Base-by-base conservation (phyloP, 176 grass and related monocot genomes). In the Eleusine indica region DNA sequence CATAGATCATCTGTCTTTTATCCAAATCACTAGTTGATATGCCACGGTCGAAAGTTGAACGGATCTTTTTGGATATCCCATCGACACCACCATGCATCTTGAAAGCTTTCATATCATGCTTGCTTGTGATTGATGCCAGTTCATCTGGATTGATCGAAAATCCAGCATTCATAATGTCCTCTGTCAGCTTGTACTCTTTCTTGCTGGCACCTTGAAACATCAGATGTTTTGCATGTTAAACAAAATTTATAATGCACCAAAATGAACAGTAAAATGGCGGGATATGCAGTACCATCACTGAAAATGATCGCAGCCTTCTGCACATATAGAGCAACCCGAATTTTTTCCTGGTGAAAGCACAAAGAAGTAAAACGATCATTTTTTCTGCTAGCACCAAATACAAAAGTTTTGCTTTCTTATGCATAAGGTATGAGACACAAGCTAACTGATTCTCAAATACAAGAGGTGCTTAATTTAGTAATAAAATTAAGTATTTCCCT, bases 81-180 rank as follows among this genome's bases (percentile, higher is more conserved):
- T 88, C 73, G 5, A 90, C 68, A 47, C 85, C 74, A 74, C 93
- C 91, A 65, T 98, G 96, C 62, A 80, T 91, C 79, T 88, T 92
- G 39, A 98, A 85, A 60, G 79, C 42, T 62, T 91, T 95, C 19
- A 62, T 56, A 68, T 98, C 89, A 87, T 95, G 93, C 47, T 77
- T 67, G 69, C 96, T 88, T 76, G 93, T 83, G 75, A 98, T 92
- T 11, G 87, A 88, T 85, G 93, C 91, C 81, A 98, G 21, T 86
- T 98, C 96, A 79, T 98, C 91, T 15, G 96, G 93, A 25, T 85
- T 93, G 29, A 98, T 89, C 2, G 85, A 88, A 83, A 85, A 98
- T 42, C 93, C 74, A 83, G 93, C 93, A 72, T 94, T 88, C 66
- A 71, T 88, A 32, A 95, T 89, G 30, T 95, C 93, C 22, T 95